A percentile compares a stretch with the other conserved stretches of the same genome.
phyloP scores from a whole-genome alignment of 768 basidiomycete genomes.

The Hericium erinaceus region DNA sequence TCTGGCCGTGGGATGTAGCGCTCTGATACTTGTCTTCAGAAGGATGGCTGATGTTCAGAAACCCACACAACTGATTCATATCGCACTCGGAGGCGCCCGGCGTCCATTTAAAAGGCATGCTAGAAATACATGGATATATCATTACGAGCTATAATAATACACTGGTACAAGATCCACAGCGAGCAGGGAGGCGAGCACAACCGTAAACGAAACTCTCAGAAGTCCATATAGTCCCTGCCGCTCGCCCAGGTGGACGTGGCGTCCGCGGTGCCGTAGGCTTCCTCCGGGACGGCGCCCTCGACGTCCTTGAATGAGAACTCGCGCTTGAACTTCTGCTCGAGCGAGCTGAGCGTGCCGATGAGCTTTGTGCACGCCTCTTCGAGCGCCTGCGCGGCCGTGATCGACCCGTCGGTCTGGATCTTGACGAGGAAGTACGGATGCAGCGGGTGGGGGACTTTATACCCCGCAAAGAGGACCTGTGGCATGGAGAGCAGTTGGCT shows the following conservation, averaged over 20 bases:
- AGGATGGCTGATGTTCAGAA: too few species aligned
- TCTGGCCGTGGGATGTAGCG: too few species aligned
- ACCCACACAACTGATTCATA: too few species aligned
- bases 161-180: not conserved
- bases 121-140: not conserved
- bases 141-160: slow-evolving; percentile 3
- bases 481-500: slow-evolving; percentile 90
- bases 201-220: slow-evolving; percentile 5
- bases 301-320: slow-evolving; percentile 76
- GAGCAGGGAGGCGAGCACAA: slow-evolving; percentile 3
- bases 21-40: too few species aligned
- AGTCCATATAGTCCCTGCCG: slow-evolving; percentile 19
- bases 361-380: slow-evolving; percentile 79
- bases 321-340: slow-evolving; percentile 72
- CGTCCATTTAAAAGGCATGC: not conserved
- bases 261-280: slow-evolving; percentile 21
- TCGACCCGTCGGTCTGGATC: slow-evolving; percentile 85
- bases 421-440: slow-evolving; percentile 93
- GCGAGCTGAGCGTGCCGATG: slow-evolving; percentile 47
- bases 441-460: slow-evolving; percentile 95
- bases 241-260: slow-evolving; percentile 13
- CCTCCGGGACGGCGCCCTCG: slow-evolving; percentile 31
- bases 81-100: too few species aligned
- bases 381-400: slow-evolving; percentile 74
- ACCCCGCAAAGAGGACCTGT: slow-evolving; percentile 89